phyloP scores from a whole-genome alignment of 768 basidiomycete species.

The Crassisporium funariophilum region DNA sequence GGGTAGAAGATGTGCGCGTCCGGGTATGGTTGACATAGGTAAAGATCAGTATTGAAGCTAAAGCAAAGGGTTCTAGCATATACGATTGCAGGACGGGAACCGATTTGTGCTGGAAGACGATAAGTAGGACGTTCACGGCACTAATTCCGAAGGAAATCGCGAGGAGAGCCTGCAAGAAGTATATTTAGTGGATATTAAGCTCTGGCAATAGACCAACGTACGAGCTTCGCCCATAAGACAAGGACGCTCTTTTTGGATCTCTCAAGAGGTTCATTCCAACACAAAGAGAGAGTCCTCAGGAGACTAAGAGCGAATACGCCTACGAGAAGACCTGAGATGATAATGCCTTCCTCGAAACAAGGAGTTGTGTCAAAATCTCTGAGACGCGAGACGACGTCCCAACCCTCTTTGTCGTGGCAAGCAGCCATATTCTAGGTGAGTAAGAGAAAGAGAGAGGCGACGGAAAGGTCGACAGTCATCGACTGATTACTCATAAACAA shows the following conservation, averaged over 20 bases:
- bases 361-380: conserved; percentile 77
- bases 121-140: conserved; percentile 40
- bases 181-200: conserved; percentile 3
- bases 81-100: conserved; percentile 53
- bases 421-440: conserved; percentile 33
- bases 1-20: conserved; percentile 67
- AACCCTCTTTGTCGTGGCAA: conserved; percentile 66
- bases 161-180: conserved; percentile 45
- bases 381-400: conserved; percentile 55
- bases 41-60: conserved; percentile 50
- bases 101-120: conserved; percentile 34
- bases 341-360: conserved; percentile 77
- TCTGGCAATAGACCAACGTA: conserved; percentile 36
- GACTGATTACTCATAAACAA: no score
- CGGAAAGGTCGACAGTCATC: no score
- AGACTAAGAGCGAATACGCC: conserved; percentile 45
- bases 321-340: conserved; percentile 57
- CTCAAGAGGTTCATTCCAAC: conserved; percentile 22
- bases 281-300: conserved; percentile 35
- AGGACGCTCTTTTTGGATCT: conserved; percentile 50
- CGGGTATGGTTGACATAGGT: conserved; percentile 73
- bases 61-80: conserved; percentile 58
- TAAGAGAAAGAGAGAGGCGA: conserved; percentile 3
- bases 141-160: conserved; percentile 49
- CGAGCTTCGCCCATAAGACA: conserved; percentile 65